Conservation (phyloP, 208 protist genomes). For the Angomonas ambiguus region DNA sequence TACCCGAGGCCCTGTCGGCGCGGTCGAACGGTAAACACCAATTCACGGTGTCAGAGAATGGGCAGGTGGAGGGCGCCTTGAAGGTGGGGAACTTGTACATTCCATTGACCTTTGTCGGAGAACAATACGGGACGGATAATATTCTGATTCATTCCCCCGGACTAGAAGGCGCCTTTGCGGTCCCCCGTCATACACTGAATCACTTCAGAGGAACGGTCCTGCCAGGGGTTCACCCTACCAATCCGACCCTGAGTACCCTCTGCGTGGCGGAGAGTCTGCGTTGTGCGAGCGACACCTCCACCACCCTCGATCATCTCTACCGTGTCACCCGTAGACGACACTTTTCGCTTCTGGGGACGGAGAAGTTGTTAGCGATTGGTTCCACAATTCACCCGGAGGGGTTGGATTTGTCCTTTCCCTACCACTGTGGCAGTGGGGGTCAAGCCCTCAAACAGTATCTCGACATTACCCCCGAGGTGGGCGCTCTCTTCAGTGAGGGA, state of each 20-base stretch:
- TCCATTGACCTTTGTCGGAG: constrained; percentile 31
- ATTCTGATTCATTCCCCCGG: constrained; percentile 67
- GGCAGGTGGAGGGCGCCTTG: constrained; percentile 12
- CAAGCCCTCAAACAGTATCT: constrained; percentile 72
- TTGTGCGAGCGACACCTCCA: neutral
- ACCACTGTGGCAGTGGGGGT: constrained; percentile 57
- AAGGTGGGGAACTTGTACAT: constrained; percentile 12
- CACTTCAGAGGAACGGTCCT: constrained; percentile 28
- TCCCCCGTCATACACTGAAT: constrained; percentile 27
- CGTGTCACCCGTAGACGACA: constrained; percentile 41
- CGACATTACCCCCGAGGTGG: constrained; percentile 54
- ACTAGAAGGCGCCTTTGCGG: constrained; percentile 64
- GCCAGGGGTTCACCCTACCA: neutral
- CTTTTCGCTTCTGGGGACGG: constrained; percentile 46
- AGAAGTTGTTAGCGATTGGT: constrained; percentile 35
- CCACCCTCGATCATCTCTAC: constrained; percentile 48
- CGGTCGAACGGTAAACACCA: neutral
- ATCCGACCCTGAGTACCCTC: constrained; percentile 31
- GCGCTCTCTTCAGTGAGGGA: constrained; percentile 21
- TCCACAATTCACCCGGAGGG: constrained; percentile 35
- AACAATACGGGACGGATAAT: neutral
- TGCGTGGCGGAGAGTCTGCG: constrained; percentile 57
- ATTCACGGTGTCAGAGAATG: constrained; percentile 2
- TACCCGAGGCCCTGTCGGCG: neutral
- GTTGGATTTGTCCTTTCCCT: constrained; percentile 68